Base-by-base conservation (phyloP, 2,329 filamentous ascomycete genomes). In the Geosmithia putterillii region DNA sequence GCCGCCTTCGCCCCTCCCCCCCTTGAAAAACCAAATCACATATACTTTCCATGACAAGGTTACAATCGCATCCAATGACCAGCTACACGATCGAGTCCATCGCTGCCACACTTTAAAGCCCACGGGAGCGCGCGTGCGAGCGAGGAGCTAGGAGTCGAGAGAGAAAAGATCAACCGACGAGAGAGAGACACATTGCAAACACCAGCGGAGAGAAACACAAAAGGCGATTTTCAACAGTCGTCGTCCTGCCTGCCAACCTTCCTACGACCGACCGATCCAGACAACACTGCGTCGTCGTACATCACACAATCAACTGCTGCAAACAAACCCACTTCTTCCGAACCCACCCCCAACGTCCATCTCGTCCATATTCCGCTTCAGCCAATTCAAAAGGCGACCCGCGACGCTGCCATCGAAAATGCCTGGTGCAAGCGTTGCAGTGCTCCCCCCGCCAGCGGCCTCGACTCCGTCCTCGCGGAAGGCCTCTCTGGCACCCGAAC, bases 401-500 rank as follows among this genome's bases (percentile, higher is more conserved):
- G 53, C 57, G 55, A 64, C 56, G 55, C 54, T 55, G 51, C 54
- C 57, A 53, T 59, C 66, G 28, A 72, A 70, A 53, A 86, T 86
- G 81, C 80, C 82, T 60, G 79, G 76, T 69, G 76, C 81, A 62
- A 76, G 67, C 62, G 76, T 82, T 65, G 79, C 80, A 55, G 72
- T 76, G 54, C 69, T 74, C 54, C 67, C 79, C 54, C 69, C 83
- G 58, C 65, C 77, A 54, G 74, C 77, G 58, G 70, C 78, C 58
- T 77, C 86, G 59, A 76, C 81, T 58, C 75, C 83, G 60, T 76
- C 77, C 55, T 74, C 82, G 57, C 80, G 85, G 65, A 94, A 94
- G 68, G 66, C 82, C 52, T 73, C 83, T 48, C 69, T 81, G 54
- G 82, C 79, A 54, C 87, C 89, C 45, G 92, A 96, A 72, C 90